These are phyloP conservation scores for Chlorencoelia australis DNA, from an alignment of 2,329 filamentous ascomycete genomes.

Conservation along the genomic window DNA sequence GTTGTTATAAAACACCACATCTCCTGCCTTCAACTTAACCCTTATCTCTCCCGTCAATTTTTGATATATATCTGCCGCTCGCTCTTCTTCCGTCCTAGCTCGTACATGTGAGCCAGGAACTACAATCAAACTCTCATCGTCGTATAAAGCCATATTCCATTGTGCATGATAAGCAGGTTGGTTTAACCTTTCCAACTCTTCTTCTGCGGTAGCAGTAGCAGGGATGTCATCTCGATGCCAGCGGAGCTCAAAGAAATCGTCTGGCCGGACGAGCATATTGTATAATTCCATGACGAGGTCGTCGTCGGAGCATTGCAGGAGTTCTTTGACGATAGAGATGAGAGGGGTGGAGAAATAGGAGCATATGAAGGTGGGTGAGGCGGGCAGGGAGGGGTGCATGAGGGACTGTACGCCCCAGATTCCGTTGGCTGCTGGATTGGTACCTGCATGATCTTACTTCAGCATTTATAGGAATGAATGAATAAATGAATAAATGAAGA, in stretches of 20 bases:
- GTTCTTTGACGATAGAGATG: slow-evolving; percentile 50
- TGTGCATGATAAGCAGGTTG: slow-evolving; percentile 65
- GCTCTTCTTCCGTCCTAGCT: slow-evolving; percentile 59
- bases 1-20: slow-evolving; percentile 82
- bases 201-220: slow-evolving; percentile 50
- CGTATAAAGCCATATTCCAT: slow-evolving; percentile 76
- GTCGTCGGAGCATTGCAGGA: slow-evolving; percentile 48
- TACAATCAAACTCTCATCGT: slow-evolving; percentile 63
- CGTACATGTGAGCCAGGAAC: slow-evolving; percentile 68
- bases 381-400: slow-evolving; percentile 61
- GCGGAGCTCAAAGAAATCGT: slow-evolving; percentile 58
- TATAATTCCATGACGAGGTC: slow-evolving; percentile 78
- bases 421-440: slow-evolving; percentile 41
- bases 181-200: slow-evolving; percentile 53
- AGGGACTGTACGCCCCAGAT: slow-evolving; percentile 90
- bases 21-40: slow-evolving; percentile 60
- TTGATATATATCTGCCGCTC: slow-evolving; percentile 56
- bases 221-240: slow-evolving; percentile 85
- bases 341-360: slow-evolving; percentile 64
- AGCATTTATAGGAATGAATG: too few species aligned
- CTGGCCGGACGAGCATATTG: slow-evolving; percentile 73
- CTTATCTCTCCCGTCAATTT: slow-evolving; percentile 52
- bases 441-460: too few species aligned
- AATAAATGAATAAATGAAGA: too few species aligned
- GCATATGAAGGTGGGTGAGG: slow-evolving; percentile 49